These are phyloP conservation scores for Cladophialophora immunda DNA, from an alignment of 2,329 filamentous ascomycete species.

Conservation along the genomic window DNA sequence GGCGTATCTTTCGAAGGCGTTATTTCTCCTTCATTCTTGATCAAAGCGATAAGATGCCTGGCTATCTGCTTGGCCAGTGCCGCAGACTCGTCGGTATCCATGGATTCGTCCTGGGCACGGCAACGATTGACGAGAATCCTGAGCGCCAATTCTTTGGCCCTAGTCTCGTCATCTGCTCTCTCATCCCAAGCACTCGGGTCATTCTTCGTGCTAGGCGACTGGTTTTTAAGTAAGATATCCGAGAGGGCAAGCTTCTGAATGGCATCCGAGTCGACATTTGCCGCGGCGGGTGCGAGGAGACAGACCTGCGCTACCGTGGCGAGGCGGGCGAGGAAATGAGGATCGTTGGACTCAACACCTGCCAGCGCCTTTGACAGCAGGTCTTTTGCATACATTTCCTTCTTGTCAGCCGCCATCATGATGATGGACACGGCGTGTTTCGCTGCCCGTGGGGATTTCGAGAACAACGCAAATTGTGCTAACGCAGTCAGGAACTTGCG, in stretches of 20 bases:
- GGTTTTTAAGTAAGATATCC: slow-evolving; percentile 74
- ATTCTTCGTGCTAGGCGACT: slow-evolving; percentile 59
- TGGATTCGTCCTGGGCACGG: slow-evolving; percentile 68
- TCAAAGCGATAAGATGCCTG: slow-evolving; percentile 78
- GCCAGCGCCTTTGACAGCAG: slow-evolving; percentile 79
- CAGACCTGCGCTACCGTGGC: slow-evolving; percentile 71
- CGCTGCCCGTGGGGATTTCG: slow-evolving; percentile 80
- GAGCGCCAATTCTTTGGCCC: slow-evolving; percentile 83
- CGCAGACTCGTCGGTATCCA: slow-evolving; percentile 52
- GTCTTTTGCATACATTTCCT: slow-evolving; percentile 85
- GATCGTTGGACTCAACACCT: slow-evolving; percentile 74
- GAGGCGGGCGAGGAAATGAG: slow-evolving; percentile 73
- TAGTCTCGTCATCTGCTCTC: slow-evolving; percentile 80
- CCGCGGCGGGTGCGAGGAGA: slow-evolving; percentile 75
- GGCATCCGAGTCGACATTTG: slow-evolving; percentile 76
- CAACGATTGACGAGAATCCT: slow-evolving; percentile 88
- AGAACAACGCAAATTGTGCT: slow-evolving; percentile 82
- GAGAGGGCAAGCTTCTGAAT: slow-evolving; percentile 81
- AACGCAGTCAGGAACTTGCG: slow-evolving; percentile 83
- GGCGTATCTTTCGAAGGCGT: slow-evolving; percentile 80
- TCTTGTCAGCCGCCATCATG: slow-evolving; percentile 77
- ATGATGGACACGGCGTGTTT: slow-evolving; percentile 95
- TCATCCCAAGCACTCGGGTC: slow-evolving; percentile 70
- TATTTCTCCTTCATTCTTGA: slow-evolving; percentile 80
- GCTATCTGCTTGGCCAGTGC: slow-evolving; percentile 73